These are phyloP conservation scores for Triangularia setosa DNA, from an alignment of 2,329 filamentous ascomycete genomes.

Conservation along the genomic window DNA sequence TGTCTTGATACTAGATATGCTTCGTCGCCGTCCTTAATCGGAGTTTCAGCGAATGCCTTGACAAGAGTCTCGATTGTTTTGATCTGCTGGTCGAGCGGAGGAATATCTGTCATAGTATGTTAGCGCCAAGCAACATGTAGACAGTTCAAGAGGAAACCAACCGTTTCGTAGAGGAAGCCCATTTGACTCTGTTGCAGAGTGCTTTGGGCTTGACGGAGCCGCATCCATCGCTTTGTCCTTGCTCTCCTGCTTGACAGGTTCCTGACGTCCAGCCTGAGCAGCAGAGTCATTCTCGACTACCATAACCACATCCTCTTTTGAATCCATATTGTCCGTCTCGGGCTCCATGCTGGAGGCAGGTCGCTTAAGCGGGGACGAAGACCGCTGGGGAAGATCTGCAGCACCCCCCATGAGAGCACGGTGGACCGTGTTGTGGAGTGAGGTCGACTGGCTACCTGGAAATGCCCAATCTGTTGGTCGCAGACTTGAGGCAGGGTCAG, in stretches of 20 bases:
- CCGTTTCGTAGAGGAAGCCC: constrained; percentile 26
- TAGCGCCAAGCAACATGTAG: background rate
- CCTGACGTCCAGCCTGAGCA: background rate
- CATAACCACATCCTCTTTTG: constrained; percentile 46
- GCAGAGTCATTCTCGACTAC: constrained; percentile 29
- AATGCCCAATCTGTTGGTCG: constrained; percentile 25
- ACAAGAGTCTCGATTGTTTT: constrained; percentile 63
- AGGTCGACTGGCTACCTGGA: constrained; percentile 48
- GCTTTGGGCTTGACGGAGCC: background rate
- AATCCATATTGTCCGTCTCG: constrained; percentile 37
- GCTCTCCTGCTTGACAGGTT: constrained; percentile 2
- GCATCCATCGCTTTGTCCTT: background rate
- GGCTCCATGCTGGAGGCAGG: constrained; percentile 60
- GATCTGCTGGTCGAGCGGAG: constrained; percentile 59
- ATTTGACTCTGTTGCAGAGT: background rate
- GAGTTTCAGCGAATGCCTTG: constrained; percentile 47
- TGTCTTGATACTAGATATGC: constrained; percentile 73
- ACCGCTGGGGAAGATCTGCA: constrained; percentile 54
- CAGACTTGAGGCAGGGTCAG: constrained; percentile 41
- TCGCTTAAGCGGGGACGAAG: constrained; percentile 62
- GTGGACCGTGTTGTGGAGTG: constrained; percentile 46
- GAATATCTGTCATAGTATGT: constrained; percentile 26
- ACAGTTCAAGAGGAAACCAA: constrained; percentile 4
- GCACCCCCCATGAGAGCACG: constrained; percentile 59
- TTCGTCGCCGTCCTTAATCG: constrained; percentile 65